Conservation (phyloP, 768 basidiomycete species). For the Dioszegia hungarica region DNA sequence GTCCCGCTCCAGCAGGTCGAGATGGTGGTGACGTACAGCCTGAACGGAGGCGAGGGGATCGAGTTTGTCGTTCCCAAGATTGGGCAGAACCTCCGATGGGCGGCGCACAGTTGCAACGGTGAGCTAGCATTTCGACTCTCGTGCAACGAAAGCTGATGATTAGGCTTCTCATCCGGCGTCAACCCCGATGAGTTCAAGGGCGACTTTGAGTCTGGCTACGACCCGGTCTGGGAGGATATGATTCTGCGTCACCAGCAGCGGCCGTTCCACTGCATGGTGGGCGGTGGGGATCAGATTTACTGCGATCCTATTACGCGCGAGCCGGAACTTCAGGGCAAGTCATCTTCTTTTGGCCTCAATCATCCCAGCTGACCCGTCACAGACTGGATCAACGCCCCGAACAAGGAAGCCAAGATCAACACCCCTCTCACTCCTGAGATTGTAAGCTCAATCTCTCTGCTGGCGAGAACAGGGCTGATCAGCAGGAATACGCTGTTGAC, state of each 20-base stretch:
- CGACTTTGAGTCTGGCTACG: constrained; percentile 72
- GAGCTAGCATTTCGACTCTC: constrained; percentile 1
- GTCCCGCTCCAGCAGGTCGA: constrained; percentile 68
- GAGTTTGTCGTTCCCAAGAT: constrained; percentile 78
- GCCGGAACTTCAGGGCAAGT: constrained; percentile 46
- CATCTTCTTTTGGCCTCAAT: neutral
- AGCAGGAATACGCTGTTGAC: constrained; percentile 62
- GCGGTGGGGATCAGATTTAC: constrained; percentile 87
- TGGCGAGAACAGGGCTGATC: neutral
- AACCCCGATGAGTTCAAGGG: constrained; percentile 75
- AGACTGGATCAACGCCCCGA: constrained; percentile 68
- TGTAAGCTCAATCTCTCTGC: constrained; percentile 10
- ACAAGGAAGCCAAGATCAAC: constrained; percentile 58
- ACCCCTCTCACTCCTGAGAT: constrained; percentile 69
- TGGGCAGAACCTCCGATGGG: constrained; percentile 83
- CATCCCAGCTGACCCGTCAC: neutral
- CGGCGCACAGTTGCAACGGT: constrained; percentile 58
- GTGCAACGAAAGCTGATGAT: neutral
- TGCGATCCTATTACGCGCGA: constrained; percentile 70
- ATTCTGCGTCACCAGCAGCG: constrained; percentile 69
- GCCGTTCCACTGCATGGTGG: constrained; percentile 87
- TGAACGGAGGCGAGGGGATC: constrained; percentile 73
- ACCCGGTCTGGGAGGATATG: constrained; percentile 92
- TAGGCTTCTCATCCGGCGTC: constrained; percentile 61
- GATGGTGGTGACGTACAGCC: constrained; percentile 70